Evolutionary conservation across 2,329 filamentous ascomycete genomes (phyloP), one percentile per base, ranked within the genome.

Genomic region (Raffaelea ambrosiae): DNA sequence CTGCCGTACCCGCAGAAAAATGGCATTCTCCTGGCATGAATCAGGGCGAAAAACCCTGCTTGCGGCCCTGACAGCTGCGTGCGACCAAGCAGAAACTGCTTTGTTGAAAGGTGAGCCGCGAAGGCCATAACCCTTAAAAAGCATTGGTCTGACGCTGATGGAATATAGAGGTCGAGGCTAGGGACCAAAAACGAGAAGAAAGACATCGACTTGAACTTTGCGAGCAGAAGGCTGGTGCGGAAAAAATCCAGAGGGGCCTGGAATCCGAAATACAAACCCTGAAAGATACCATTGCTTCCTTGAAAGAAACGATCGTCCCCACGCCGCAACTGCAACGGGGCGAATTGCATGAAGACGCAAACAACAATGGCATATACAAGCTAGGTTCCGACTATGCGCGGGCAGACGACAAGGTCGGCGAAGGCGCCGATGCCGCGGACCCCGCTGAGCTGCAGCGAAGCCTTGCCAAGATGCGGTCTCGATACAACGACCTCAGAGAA

Each of bases 261-360:
- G 64, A 71, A 47, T 54, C 63, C 16, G 69, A 74, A 50, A 74
- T 73, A 44, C 54, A 53, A n/a, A 51, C 59, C 4, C 61, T 78
- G 5, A 63, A 61, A 44, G 56, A 54, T 29, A 63, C 72, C 46
- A 50, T 75, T 10, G 51, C 54, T 4, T 52, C 58, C 10, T 57
- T 70, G 35, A 40, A 45, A 19, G 26, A 19, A 1, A 23, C 29
- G 3, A 36, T 42, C 10, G n/a, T 4, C 16, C 13, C 18, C 21
- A 18, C 18, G 16, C 22, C 4, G n/a, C 19, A 18, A 16, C 29
- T 11, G 21, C 9, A 8, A 18, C 9, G 10, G 10, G 38, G 11
- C 9, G 19, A 19, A 19, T 21, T 19, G n/a, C n/a, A n/a, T n/a
- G 10, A 20, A 18, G 4, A 19, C n/a, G 38, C 19, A 7, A 7